These are phyloP conservation scores for Fusarium stilboides DNA, from an alignment of 2,329 filamentous ascomycete genomes.

Conservation along the genomic window DNA sequence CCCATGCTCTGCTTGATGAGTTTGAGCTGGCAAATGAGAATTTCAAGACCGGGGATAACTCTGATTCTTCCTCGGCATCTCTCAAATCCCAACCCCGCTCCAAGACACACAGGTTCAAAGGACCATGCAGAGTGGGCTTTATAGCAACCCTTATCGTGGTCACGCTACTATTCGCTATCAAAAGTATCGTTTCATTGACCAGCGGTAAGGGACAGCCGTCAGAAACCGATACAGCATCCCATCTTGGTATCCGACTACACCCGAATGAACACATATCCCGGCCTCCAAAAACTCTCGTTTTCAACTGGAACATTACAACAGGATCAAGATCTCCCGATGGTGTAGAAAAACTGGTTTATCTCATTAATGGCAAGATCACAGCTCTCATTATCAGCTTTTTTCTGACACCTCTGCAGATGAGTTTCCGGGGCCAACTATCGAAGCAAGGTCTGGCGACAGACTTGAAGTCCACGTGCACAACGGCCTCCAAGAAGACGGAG, in stretches of 20 bases:
- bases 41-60: neutral
- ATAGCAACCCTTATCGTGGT: neutral
- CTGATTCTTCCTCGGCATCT: accelerated
- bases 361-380: conserved; percentile 3
- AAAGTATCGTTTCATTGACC: neutral
- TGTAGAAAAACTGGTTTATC: conserved; percentile 4
- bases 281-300: neutral
- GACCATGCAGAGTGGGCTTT: neutral
- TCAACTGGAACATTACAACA: conserved; percentile 2
- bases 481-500: neutral
- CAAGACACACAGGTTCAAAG: accelerated
- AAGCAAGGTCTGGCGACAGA: conserved; percentile 3
- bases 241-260: conserved; percentile 1
- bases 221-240: accelerated
- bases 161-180: neutral
- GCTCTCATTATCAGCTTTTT: too few species aligned
- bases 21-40: neutral
- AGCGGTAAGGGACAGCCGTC: accelerated
- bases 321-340: conserved; percentile 11
- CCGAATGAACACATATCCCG: neutral
- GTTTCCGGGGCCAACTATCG: conserved; percentile 4
- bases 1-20: conserved; percentile 15
- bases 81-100: neutral
- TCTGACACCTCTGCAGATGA: neutral
- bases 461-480: conserved; percentile 6